Base-by-base conservation (phyloP, 768 basidiomycete genomes). In the Russula sp. region DNA sequence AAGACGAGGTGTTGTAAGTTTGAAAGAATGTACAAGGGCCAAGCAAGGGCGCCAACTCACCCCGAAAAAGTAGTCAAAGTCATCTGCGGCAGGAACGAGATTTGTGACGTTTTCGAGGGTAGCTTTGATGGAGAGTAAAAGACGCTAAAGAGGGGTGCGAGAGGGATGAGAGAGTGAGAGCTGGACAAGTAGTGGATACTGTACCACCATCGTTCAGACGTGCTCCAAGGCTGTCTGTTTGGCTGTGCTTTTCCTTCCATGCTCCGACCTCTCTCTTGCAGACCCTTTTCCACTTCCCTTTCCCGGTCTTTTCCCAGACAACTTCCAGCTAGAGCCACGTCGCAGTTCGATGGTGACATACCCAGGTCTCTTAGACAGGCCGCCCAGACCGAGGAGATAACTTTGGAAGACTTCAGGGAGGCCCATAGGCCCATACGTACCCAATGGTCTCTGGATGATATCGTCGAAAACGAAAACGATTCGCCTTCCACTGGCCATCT, bases 11-110 rank as follows among this genome's bases (percentile, higher is more conserved):
- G 63, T 62, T 63, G 63, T 62, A 20, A 28, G 38, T 22, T 62
- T 49, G 40, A 36, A 32, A 32, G 64, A 38, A 32, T 11, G 61
- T 26, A n/a, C 8, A 50, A 22, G 36, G n/a, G 24, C 40, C 32
- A 16, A 34, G 38, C 7, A 54, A 40, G 16, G 48, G 49, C 38
- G 8, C n/a, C n/a, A n/a, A n/a, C 61, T 9, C 56, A 89, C 90
- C 79, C 87, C 73, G 78, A 94, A 93, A 79, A 88, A 87, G 73
- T 83, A 94, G 62, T 92, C 88, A 69, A 89, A 94, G 67, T 86
- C 81, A 34, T 85, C 79, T 4, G 78, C 74, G n/a, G 81, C 80
- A 34, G 91, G 91, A 56, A 76, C 75, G 32, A 94, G 76, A 69
- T 84, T 78, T 10, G 89, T 88, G 64, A 92, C 84, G 68, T 89